A percentile compares a stretch with the other conserved stretches of the same genome.
Evolutionary conservation across 2,329 filamentous ascomycete genomes (phyloP).

Genomic region (Botrytis aclada): DNA sequence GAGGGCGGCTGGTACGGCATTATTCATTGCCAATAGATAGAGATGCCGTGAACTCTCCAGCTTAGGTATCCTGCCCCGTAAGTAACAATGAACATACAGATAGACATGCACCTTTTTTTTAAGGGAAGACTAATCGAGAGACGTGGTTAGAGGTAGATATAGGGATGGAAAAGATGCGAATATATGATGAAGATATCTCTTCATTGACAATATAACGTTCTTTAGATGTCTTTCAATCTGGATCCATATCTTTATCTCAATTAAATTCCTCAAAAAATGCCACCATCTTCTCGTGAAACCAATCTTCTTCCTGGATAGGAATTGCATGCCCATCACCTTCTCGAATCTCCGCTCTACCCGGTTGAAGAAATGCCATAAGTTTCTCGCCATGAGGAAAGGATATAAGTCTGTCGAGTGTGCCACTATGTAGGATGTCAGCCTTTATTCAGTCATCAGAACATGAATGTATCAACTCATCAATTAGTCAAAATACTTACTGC

Average conservation of each 20-base stretch:
- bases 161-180: background rate
- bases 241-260: background rate
- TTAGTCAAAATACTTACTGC: conserved; percentile 44
- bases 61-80: background rate
- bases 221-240: too few species aligned
- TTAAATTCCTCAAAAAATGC: conserved; percentile 8
- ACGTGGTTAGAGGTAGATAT: too few species aligned
- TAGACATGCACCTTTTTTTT: background rate
- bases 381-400: conserved; percentile 65
- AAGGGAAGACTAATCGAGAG: background rate
- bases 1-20: background rate
- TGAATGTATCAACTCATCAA: background rate
- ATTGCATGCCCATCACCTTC: conserved; percentile 74
- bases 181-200: background rate
- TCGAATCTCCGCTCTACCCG: conserved; percentile 59
- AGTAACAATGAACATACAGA: background rate
- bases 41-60: background rate
- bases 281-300: conserved; percentile 56
- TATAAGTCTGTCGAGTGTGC: conserved; percentile 75
- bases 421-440: conserved; percentile 37
- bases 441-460: background rate
- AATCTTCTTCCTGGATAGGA: conserved; percentile 65
- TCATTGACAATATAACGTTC: background rate
- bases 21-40: background rate
- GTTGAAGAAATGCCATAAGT: conserved; percentile 62